Evolutionary conservation across 2,329 filamentous ascomycete species (phyloP), one percentile per base, ranked within the genome.

Genomic region (Talaromyces funiculosus): DNA sequence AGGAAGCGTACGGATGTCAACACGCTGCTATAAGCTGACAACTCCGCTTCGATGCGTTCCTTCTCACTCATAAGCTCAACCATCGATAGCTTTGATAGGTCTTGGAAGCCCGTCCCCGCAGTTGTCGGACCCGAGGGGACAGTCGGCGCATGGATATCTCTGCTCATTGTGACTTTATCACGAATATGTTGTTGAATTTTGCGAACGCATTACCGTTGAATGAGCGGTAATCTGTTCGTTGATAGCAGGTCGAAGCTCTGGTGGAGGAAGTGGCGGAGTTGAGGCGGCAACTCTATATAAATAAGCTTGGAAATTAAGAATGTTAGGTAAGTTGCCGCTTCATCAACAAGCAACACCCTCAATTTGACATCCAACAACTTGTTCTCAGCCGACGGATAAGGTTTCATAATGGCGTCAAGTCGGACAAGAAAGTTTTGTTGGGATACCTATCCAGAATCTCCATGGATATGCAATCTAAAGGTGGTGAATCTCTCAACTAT

Each of bases 61-160:
- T 96, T 97, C 77, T 91, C 89, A 35, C 83, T 83, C 71, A 94
- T 90, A 56, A 97, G 84, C 77, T 96, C 88, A 45, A 83, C 78
- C 71, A 97, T 85, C 54, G 90, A 88, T 67, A 91, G 77, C 64
- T 87, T 82, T 57, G 84, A 78, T 66, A 83, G 77, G 66, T 88
- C 88, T 73, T 88, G 89, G 45, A 77, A 74, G 59, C 81, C 77
- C 40, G 76, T 65, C 43, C 65, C 71, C 61, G 81, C 82, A 60
- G 86, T 87, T 9, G 86, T 88, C 35, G 90, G 89, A 63, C 92
- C 92, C 43, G 92, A 92, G 61, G 88, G 82, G 76, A 90, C 85
- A 18, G 86, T 88, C n/a, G 86, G 85, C 49, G 85, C 81, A 69
- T 89, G 86, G 60, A 89, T 78, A 67, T 87, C 71, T 33, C 57